These are phyloP conservation scores for Phytophthora sp. DNA, from an alignment of 352 stramenopile species.

Conservation along the genomic window DNA sequence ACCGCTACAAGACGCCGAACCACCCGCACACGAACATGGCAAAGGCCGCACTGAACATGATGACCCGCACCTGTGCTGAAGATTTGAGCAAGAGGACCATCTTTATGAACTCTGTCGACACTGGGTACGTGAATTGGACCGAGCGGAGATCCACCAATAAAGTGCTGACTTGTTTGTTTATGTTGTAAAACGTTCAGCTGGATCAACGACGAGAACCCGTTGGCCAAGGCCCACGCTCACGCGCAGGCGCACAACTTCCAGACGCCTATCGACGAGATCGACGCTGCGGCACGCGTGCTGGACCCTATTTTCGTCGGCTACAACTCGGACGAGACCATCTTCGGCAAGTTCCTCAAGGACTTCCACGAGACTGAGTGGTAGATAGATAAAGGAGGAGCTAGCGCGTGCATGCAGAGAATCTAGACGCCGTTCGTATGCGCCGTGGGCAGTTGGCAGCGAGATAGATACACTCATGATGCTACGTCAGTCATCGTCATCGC, in stretches of 20 bases:
- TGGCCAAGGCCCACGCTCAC: constrained; percentile 93
- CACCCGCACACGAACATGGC: constrained; percentile 99
- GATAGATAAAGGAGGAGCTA: no score
- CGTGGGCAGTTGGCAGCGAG: no score
- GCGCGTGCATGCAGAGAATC: no score
- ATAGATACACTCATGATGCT: constrained; percentile 23
- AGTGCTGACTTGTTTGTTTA: no score
- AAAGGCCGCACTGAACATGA: constrained; percentile 98
- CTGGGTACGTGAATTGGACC: no score
- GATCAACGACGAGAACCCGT: constrained; percentile 98
- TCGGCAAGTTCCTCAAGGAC: constrained; percentile 90
- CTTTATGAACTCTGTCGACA: constrained; percentile 99
- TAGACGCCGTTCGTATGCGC: no score
- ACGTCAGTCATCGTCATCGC: constrained; percentile 11
- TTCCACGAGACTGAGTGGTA: constrained; percentile 92
- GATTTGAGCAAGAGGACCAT: constrained; percentile 94
- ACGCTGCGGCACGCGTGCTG: constrained; percentile 94
- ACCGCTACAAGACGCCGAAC: constrained; percentile 97
- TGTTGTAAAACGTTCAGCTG: no score
- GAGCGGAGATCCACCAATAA: no score
- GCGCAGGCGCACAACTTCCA: constrained; percentile 94
- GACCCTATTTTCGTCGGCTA: constrained; percentile 95
- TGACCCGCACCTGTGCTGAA: constrained; percentile 96
- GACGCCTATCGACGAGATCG: constrained; percentile 98
- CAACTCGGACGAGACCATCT: constrained; percentile 68